These are phyloP conservation scores for Akanthomyces lecanii DNA, from an alignment of 2,329 filamentous ascomycete genomes.

Conservation along the genomic window DNA sequence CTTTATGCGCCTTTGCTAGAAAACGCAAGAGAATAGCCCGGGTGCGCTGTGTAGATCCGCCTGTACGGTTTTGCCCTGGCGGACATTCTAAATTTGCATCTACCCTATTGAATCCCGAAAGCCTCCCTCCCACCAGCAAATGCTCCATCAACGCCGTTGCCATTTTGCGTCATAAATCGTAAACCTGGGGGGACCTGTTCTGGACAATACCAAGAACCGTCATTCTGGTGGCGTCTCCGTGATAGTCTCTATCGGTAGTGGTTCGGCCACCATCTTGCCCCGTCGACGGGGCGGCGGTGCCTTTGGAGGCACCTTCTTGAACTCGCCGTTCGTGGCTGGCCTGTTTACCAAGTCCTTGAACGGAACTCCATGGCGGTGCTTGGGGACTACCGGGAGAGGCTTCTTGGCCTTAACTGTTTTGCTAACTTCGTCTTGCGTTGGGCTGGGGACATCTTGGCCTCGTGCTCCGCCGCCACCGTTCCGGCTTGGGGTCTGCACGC, in stretches of 20 bases:
- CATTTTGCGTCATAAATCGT: neutral
- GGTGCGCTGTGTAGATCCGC: neutral
- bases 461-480: slow-evolving; percentile 32
- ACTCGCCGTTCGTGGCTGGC: slow-evolving; percentile 25
- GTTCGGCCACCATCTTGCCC: slow-evolving; percentile 36
- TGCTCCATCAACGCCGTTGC: neutral
- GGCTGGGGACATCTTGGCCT: slow-evolving; percentile 23
- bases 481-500: slow-evolving; percentile 73
- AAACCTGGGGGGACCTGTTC: neutral
- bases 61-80: neutral
- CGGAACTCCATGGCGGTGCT: slow-evolving; percentile 51
- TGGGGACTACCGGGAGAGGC: slow-evolving; percentile 51
- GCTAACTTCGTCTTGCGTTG: slow-evolving; percentile 22
- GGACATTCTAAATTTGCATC: neutral
- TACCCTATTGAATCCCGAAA: neutral
- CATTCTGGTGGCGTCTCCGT: slow-evolving; percentile 23
- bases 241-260: slow-evolving; percentile 28
- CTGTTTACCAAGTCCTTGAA: slow-evolving; percentile 32
- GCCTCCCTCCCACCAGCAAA: neutral
- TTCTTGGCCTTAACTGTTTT: slow-evolving; percentile 38
- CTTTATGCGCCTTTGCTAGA: neutral
- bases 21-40: neutral
- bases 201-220: neutral
- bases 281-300: slow-evolving; percentile 44
- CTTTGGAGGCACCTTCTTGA: slow-evolving; percentile 42